Evolutionary conservation across 352 stramenopile genomes (phyloP).

Genomic region (Pythium coloratum): DNA sequence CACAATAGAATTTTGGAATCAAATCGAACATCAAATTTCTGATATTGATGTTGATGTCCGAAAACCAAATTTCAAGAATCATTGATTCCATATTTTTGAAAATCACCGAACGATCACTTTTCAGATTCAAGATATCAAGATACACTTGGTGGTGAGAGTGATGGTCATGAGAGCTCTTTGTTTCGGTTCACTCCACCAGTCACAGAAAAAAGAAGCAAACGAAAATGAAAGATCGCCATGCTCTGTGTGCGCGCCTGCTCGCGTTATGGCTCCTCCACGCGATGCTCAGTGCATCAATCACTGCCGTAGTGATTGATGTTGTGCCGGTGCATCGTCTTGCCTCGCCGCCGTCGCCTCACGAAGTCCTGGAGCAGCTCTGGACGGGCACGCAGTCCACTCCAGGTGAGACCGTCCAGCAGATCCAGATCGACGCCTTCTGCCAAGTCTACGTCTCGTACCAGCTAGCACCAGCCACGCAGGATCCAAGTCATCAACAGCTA

Average conservation of each 20-base stretch:
- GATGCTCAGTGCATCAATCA: not conserved
- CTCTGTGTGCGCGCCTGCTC: not conserved
- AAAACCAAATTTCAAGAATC: not conserved
- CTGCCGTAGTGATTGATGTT: not conserved
- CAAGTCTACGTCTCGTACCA: slow-evolving; percentile 15
- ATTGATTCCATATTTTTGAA: not conserved
- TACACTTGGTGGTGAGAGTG: too few relatives aligned
- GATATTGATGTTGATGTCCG: too few relatives aligned
- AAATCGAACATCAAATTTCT: not conserved
- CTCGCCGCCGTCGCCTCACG: not conserved
- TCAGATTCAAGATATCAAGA: too few relatives aligned
- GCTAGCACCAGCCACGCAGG: not conserved
- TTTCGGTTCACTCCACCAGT: not conserved
- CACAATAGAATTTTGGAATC: not conserved
- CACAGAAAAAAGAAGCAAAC: not conserved
- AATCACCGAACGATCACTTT: too few relatives aligned
- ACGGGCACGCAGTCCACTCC: not conserved
- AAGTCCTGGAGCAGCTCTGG: slow-evolving; percentile 13
- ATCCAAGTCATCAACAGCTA: not conserved
- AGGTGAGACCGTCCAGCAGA: not conserved
- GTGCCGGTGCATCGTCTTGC: slow-evolving; percentile 11
- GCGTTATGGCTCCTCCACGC: not conserved
- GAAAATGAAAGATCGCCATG: not conserved
- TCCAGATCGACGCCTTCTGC: slow-evolving; percentile 11
- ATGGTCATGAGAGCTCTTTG: not conserved